Base-by-base conservation (phyloP, 768 basidiomycete species). In the Boletus speciosus region DNA sequence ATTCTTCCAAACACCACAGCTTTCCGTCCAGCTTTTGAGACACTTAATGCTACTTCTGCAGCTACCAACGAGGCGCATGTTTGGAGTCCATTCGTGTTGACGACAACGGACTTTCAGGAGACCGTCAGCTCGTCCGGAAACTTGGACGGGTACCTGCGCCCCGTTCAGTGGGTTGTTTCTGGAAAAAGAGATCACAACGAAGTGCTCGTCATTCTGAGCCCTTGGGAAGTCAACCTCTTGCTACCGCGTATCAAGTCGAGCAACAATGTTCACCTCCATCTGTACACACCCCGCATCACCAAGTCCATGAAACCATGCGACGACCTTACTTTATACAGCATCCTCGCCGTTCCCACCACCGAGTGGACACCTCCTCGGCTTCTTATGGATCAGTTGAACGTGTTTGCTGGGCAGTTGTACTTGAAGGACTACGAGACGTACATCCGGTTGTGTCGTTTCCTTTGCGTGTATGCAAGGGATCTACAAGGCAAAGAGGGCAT, bases 201-300 rank as follows among this genome's bases (percentile, higher is more conserved):
- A 29, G 29, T 9, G 8, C 29, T 29, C 29, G 29, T 29, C 29
- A 29, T 75, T 12, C 46, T 79, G 58, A 81, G 79, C 62, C 72
- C 73, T 10, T 64, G 36, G 51, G 78, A 80, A 61, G 74, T 61
- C 37, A 67, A 80, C 40, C 52, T 51, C 38, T 64, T 78, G n/a
- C 62, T 78, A 6, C 66, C 73, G 61, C 11, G n/a, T 0, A 75
- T 80, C 51, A 71, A 66, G 16, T 35, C 34, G 23, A 69, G 68
- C 60, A 55, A 61, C 11, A 23, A 58, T 8, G 73, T 74, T 15
- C 66, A 69, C 47, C 69, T 81, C 16, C 76, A 79, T 55, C 40
- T 73, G 3, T 81, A 80, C 55, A 61, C 76, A 1, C 74, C 78
- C 1, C 66, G 75, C 3, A 66, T 72, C 45, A 68, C 61, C 9